A percentile compares a stretch with the other conserved stretches of the same genome.
phyloP scores from a whole-genome alignment of 352 stramenopile species.

The Globisporangium recalcitrans region DNA sequence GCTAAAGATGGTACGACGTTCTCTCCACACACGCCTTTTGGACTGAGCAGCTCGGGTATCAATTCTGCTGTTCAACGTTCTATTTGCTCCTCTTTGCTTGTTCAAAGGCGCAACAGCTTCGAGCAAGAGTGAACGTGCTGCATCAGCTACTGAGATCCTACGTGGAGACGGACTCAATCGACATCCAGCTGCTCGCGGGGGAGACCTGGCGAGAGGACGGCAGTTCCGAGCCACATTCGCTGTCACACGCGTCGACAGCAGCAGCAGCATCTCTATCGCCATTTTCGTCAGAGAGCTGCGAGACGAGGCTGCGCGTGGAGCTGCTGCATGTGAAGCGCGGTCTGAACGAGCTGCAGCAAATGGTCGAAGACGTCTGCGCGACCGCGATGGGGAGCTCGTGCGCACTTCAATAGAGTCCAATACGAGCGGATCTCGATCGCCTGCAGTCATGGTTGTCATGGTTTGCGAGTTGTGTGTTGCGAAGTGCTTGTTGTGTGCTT shows the following conservation, averaged over 20 bases:
- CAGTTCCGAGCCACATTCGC: no score
- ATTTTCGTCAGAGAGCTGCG: neutral
- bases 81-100: neutral
- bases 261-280: no score
- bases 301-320: conserved; percentile 2
- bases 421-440: no score
- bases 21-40: neutral
- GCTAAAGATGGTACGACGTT: neutral
- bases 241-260: neutral
- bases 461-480: no score
- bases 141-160: conserved; percentile 29
- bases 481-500: no score
- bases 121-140: conserved; percentile 21
- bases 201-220: conserved; percentile 9
- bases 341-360: conserved; percentile 29
- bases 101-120: conserved; percentile 33
- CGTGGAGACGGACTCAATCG: conserved; percentile 27
- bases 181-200: conserved; percentile 26
- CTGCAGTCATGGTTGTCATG: no score
- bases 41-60: neutral
- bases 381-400: conserved; percentile 34
- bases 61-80: neutral
- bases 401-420: conserved; percentile 33
- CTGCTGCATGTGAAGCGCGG: conserved; percentile 8
- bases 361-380: conserved; percentile 40